Base-by-base conservation (phyloP, 1,139 yeast genomes). In the Kluyveromyces sp. region DNA sequence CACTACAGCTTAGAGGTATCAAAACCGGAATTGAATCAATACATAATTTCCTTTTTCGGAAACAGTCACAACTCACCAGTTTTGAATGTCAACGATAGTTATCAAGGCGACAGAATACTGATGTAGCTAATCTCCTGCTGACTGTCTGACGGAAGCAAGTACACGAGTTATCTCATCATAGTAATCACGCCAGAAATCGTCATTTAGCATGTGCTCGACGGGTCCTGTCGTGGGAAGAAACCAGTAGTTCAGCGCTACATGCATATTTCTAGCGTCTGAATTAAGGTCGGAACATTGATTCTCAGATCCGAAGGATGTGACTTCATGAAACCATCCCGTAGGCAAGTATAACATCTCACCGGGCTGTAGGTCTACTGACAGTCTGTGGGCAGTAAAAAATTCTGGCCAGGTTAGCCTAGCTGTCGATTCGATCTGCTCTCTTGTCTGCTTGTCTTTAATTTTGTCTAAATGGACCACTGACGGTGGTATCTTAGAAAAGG, bases 271-370 rank as follows among this genome's bases (percentile, higher is more conserved):
- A 25, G 53, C 47, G n/a, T 53, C 49, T n/a, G 42, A 32, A 3
- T 46, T 42, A 16, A 32, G 33, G 9, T 47, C 50, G 26, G 26
- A 22, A 9, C 9, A 6, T 22, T 22, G 26, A 9, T 22, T 22
- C 17, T 47, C 54, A 19, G 28, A 15, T 0, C 82, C 80, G 58
- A 69, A 79, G n/a, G 86, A 79, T 0, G 83, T 74, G 1, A 83
- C 92, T 58, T 83, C 92, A 58, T 83, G 92, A 56, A 83, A 83
- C 89, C 89, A 83, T 1, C 89, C 87, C 1, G 84, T 74, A 0
- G 92, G 92, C 19, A 83, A 60, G 53, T 76, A 83, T 29, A 83
- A 60, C 80, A 80, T 76, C 39, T 81, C 79, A 0, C 87, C 87
- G 0, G 81, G 78, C 15, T 70, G 58, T 25, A 82, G 53, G 63